A percentile compares a stretch with the other conserved stretches of the same genome.
These are phyloP conservation scores for Acrocalymma vagum DNA, from an alignment of 2,329 filamentous ascomycete genomes.

Conservation along the genomic window DNA sequence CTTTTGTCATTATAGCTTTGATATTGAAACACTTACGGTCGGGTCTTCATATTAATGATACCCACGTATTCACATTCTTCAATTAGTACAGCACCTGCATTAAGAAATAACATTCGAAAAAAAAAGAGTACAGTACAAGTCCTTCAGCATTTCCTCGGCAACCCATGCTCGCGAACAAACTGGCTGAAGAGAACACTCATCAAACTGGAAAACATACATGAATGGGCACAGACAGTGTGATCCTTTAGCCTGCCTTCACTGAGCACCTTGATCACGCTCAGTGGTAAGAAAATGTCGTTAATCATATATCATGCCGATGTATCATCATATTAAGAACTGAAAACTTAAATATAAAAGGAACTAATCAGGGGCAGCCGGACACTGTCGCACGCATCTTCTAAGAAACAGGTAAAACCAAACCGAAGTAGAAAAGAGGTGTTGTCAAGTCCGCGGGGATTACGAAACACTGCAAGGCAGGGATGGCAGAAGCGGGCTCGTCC, in stretches of 20 bases:
- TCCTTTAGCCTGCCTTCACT: conserved; percentile 14
- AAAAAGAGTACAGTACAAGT: conserved; percentile 31
- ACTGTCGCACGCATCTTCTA: conserved; percentile 19
- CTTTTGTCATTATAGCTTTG: no score
- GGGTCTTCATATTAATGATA: no score
- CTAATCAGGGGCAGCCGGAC: conserved; percentile 5
- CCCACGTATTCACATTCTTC: no score
- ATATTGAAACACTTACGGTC: no score
- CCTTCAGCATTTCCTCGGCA: conserved; percentile 20
- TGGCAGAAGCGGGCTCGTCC: no score
- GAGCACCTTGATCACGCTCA: no score
- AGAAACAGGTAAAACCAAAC: conserved; percentile 26
- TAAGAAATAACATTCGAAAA: conserved; percentile 20
- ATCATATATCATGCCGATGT: conserved; percentile 21
- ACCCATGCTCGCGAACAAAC: conserved; percentile 27
- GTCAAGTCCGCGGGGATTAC: no score
- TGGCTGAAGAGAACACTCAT: conserved; percentile 14
- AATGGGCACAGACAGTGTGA: conserved; percentile 15
- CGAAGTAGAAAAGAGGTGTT: conserved; percentile 27
- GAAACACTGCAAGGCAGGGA: conserved; percentile 6
- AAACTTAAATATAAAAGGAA: conserved; percentile 10
- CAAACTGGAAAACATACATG: conserved; percentile 20
- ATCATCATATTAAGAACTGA: conserved; percentile 6
- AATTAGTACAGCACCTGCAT: conserved; percentile 21
- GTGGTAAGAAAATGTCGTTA: conserved; percentile 20